These are phyloP conservation scores for Phytophthora tentaculata DNA, from an alignment of 352 stramenopile species.

Conservation along the genomic window DNA sequence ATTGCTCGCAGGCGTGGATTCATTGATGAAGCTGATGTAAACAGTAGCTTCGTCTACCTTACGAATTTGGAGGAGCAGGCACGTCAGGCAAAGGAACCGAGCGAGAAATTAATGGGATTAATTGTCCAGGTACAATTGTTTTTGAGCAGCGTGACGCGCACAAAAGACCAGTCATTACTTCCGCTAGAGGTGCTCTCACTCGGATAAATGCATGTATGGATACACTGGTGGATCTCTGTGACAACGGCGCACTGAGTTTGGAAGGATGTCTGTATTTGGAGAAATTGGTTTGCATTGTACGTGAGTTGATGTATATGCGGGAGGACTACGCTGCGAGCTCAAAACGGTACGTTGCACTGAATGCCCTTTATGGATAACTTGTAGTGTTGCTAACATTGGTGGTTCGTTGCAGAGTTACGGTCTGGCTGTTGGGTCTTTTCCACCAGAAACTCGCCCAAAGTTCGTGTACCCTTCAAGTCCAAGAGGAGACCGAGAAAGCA, in stretches of 20 bases:
- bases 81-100: too few species aligned
- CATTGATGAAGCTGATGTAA: too few species aligned
- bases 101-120: conserved; percentile 16
- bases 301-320: conserved; percentile 24
- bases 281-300: conserved; percentile 20
- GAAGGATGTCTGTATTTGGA: conserved; percentile 26
- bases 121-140: conserved; percentile 24
- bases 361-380: too few species aligned
- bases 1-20: too few species aligned
- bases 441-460: not conserved
- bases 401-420: too few species aligned
- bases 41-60: too few species aligned
- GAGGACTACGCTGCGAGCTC: conserved; percentile 20
- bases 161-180: conserved; percentile 15
- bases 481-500: too few species aligned
- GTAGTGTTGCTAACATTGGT: too few species aligned
- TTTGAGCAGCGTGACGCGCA: conserved; percentile 21
- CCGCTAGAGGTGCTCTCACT: conserved; percentile 15
- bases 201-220: conserved; percentile 17
- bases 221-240: conserved; percentile 11
- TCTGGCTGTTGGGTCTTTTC: conserved; percentile 2
- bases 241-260: conserved; percentile 21
- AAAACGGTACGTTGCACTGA: conserved; percentile 4
- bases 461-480: too few species aligned
- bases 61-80: too few species aligned